These are phyloP conservation scores for Trichosporon asahii DNA, from an alignment of 1,284 basidiomycete genomes.

Conservation along the genomic window DNA sequence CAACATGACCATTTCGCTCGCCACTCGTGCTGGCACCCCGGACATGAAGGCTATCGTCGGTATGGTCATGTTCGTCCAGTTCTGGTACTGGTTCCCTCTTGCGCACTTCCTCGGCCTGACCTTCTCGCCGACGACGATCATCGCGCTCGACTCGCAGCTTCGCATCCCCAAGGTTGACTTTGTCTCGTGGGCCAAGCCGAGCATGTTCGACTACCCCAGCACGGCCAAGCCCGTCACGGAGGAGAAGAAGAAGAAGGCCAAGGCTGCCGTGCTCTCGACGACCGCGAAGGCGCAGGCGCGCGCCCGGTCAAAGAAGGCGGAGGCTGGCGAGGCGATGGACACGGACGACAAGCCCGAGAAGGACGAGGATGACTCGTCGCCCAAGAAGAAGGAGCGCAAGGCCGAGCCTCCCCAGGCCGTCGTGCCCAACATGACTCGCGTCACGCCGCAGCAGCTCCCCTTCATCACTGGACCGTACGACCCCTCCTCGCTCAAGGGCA, in stretches of 20 bases:
- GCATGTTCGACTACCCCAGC: constrained; percentile 83
- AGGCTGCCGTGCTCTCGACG: constrained; percentile 87
- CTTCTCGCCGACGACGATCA: constrained; percentile 89
- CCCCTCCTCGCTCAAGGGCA: constrained; percentile 15
- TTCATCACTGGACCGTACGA: constrained; percentile 59
- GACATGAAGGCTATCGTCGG: constrained; percentile 92
- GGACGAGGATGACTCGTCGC: constrained; percentile 54
- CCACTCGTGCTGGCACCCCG: constrained; percentile 79
- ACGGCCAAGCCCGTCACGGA: constrained; percentile 81
- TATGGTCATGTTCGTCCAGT: constrained; percentile 93
- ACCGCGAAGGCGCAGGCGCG: constrained; percentile 90
- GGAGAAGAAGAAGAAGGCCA: constrained; percentile 82
- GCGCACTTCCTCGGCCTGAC: constrained; percentile 89
- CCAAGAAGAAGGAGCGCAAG: constrained; percentile 29
- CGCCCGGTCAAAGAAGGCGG: constrained; percentile 71
- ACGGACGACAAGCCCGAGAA: constrained; percentile 56
- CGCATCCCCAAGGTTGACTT: constrained; percentile 90
- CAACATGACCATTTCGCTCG: constrained; percentile 87
- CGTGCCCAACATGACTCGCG: constrained; percentile 84
- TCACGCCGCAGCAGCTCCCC: constrained; percentile 82
- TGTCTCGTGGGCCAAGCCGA: constrained; percentile 78
- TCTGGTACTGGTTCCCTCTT: constrained; percentile 99
- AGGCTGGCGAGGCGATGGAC: constrained; percentile 71
- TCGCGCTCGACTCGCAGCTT: constrained; percentile 78
- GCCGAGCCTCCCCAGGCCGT: constrained; percentile 72